Base-by-base conservation (phyloP, 306 rosid species). In the Corylus avellana region DNA sequence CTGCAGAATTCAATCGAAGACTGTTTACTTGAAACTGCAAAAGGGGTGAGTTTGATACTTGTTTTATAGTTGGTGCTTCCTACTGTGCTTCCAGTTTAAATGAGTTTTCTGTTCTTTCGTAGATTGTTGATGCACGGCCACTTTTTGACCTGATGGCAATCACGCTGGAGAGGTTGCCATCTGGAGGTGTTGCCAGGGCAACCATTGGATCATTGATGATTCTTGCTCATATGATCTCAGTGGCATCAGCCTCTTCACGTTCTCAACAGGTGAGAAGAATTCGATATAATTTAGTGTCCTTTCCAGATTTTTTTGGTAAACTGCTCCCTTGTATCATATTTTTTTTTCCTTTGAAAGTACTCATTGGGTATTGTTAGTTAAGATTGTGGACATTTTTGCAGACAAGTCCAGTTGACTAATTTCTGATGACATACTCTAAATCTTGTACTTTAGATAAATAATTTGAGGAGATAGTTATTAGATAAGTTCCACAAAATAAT, bases 111-210 rank as follows among this genome's bases (percentile, higher is more conserved):
- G 78, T 48, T 49, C 63, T 73, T 84, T 86, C 32, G 51, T 85
- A 96, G 99, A 86, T 90, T 76, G 88, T 83, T 76, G 90, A 91
- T 87, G 88, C 82, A 1, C 89, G 78, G 47, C 93, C 94, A 53
- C 88, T 96, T 58, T 90, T 93, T 82, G 97, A 96, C 85, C 77
- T 96, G 87, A 90, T 96, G 98, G 90, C 98, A 12, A 84, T 93
- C 82, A 88, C 91, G 49, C 81, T 96, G 51, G 99, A 96, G 88
- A 90, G 87, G 83, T 83, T 96, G 70, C 95, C 93, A 51, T 81
- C 93, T 54, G 98, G 97, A 70, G 77, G 72, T 56, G 87, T 88
- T 81, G 99, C 94, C 12, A 84, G 87, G 86, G 93, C 98, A 46
- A 89, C 93, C 70, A 86, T 91, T 79, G 94, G 92, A 83, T 93